Evolutionary conservation across 225 moss, liverwort and hornwort species (phyloP), one percentile per base, ranked within the genome.

Genomic region (Marchantia polymorpha): DNA sequence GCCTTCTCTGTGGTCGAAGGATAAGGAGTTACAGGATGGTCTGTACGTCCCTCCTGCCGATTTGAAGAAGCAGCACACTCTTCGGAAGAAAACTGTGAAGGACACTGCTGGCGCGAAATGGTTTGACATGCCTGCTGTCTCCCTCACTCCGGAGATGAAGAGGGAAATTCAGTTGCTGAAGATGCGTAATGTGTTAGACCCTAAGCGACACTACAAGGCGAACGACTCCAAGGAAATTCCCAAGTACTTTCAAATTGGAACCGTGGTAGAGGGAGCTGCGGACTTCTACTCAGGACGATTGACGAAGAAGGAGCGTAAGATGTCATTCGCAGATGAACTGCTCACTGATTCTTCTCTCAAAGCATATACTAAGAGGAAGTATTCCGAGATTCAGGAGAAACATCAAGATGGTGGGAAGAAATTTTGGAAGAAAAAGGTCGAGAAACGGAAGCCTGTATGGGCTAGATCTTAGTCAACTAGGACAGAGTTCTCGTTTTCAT

Each of bases 141-240:
- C 89, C 0, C 53, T 93, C 29, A 97, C 94, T 12, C 88, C 91
- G 8, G 93, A 93, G 83, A 52, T 93, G 74, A 93, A 89, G 80
- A 91, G 90, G 76, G 93, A 97, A 81, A 73, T 97, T 64, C 93
- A 97, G 78, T 90, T 97, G 26, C 71, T 97, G 31, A 86, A 81
- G 90, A 91, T 97, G 64, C 92, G 92, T 66, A 81, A 86, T 80
- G 94, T 90, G 48, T 74, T 93, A 49, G 94, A 97, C 79, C 97
- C 97, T 13, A 97, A 97, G 79, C 91, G 93, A 10, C 97, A 97
- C 72, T 97, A 94, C 84, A 97, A 97, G 86, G 90, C 91, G 17
- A 92, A 84, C n/a, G 94, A 94, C 78, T 91, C 92, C 0, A 94
- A 97, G 74, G 88, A 81, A 19, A 81, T 90, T 19, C 97, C 97